Evolutionary conservation across 345 rosid species (phyloP), one percentile per base, ranked within the genome.

Genomic region (Carallia brachiata): DNA sequence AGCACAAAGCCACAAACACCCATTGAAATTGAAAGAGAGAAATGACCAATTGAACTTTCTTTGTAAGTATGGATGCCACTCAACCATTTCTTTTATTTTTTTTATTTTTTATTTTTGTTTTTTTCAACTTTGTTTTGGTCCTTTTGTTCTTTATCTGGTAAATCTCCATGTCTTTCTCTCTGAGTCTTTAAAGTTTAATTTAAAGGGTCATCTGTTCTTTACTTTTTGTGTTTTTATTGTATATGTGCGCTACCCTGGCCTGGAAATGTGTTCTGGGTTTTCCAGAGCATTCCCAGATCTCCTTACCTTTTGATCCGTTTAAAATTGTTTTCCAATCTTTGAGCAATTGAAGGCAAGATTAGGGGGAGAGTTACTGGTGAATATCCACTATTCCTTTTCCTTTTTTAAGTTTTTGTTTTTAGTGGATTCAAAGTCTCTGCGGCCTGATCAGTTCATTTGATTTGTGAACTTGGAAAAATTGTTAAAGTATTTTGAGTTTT

Each of bases 211-310:
- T 55, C 63, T 63, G 53, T 53, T 53, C 16, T 62, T 31, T 70
- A 67, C 40, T 16, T 74, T 69, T 62, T 62, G 7, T 72, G 34
- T 71, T 6, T 50, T 62, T 61, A 23, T 27, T 27, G 17, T 36
- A 31, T 58, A 58, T 59, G 72, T 72, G 57, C 78, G 77, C 52
- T 56, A 64, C 63, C 78, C 32, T 66, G 63, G 68, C 44, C 63
- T 69, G 70, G 68, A n/a, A 30, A 27, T 56, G 32, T 56, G 27
- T 4, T 30, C 27, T 56, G n/a, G 31, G 28, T 56, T 27, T 2
- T 56, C 16, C 60, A 66, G 82, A 80, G 79, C 81, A 81, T 63
- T 70, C 68, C 75, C 78, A 63, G 85, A 84, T 81, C 87, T 81
- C 78, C 69, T 44, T 56, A 16, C 18, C 57, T 56, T 75, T 70